A percentile compares a stretch with the other conserved stretches of the same genome.
Conservation (phyloP, 768 basidiomycete genomes). For the Termitomyces sp. region DNA sequence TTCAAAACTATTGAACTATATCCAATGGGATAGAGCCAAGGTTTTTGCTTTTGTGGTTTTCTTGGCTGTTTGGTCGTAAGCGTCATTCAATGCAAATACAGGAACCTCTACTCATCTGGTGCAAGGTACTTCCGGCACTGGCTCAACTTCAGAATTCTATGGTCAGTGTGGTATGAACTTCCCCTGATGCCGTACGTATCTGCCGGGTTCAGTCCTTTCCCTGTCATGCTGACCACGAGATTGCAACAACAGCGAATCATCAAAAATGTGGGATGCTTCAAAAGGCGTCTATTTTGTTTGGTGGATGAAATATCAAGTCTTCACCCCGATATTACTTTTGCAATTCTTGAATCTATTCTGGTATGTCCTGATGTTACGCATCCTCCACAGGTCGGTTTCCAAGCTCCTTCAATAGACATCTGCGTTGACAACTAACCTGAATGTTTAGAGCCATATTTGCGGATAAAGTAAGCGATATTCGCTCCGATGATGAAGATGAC, state of each 20-base stretch:
- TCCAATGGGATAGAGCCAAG: conserved; percentile 62
- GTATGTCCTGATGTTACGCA: conserved; percentile 81
- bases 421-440: not conserved
- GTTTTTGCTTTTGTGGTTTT: conserved; percentile 59
- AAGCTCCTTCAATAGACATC: not conserved
- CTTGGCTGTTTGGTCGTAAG: conserved; percentile 76
- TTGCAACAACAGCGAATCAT: conserved; percentile 35
- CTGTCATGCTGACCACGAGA: not conserved
- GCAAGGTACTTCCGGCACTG: conserved; percentile 90
- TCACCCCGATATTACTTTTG: conserved; percentile 65
- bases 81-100: conserved; percentile 12
- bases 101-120: not conserved
- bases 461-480: not conserved
- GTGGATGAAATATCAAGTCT: conserved; percentile 86
- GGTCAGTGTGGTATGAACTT: conserved; percentile 80
- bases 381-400: conserved; percentile 58
- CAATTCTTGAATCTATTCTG: conserved; percentile 90
- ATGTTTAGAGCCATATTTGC: conserved; percentile 40
- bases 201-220: not conserved
- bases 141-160: conserved; percentile 79
- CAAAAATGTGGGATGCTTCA: conserved; percentile 51
- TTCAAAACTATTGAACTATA: conserved; percentile 86
- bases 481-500: conserved; percentile 1
- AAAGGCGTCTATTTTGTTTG: conserved; percentile 62
- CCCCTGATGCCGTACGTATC: conserved; percentile 67